These are phyloP conservation scores for Galerina marginata DNA, from an alignment of 768 basidiomycete genomes.

Conservation along the genomic window DNA sequence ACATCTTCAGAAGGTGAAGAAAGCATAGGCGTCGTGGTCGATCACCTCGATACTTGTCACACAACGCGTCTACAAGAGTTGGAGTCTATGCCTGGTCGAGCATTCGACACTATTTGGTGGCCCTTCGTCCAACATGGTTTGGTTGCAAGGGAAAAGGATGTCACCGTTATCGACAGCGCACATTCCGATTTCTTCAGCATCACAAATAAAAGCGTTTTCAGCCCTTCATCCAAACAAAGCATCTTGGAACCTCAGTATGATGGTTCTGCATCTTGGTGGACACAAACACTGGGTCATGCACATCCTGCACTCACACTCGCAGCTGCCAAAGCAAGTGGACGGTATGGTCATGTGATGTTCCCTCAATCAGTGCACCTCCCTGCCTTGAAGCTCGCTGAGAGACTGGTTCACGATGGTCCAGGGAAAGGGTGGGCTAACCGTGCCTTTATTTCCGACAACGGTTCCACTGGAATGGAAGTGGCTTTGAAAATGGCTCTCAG, in stretches of 20 bases:
- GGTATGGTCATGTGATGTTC: conserved; percentile 98
- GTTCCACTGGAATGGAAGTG: conserved; percentile 97
- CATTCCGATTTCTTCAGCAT: conserved; percentile 85
- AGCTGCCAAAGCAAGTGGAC: conserved; percentile 87
- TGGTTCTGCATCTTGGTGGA: conserved; percentile 98
- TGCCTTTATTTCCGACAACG: conserved; percentile 94
- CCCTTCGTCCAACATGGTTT: conserved; percentile 93
- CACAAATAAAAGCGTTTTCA: conserved; percentile 44
- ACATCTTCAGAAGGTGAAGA: conserved; percentile 38
- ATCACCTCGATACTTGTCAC: conserved; percentile 70
- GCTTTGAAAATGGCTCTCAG: conserved; percentile 96
- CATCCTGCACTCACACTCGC: conserved; percentile 79
- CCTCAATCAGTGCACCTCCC: conserved; percentile 88
- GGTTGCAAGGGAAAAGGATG: conserved; percentile 68
- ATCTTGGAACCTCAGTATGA: conserved; percentile 72
- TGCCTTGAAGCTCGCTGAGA: conserved; percentile 83
- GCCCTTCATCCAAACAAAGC: conserved; percentile 15
- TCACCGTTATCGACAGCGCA: conserved; percentile 93
- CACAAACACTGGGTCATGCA: conserved; percentile 88
- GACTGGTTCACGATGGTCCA: conserved; percentile 73
- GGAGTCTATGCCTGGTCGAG: conserved; percentile 77
- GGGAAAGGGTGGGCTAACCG: conserved; percentile 91
- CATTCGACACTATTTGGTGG: conserved; percentile 90
- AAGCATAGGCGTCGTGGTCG: conserved; percentile 52
- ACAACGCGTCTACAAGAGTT: conserved; percentile 70